Evolutionary conservation across 2,329 filamentous ascomycete genomes (phyloP), one percentile per base, ranked within the genome.

Genomic region (Xylaria sp.): DNA sequence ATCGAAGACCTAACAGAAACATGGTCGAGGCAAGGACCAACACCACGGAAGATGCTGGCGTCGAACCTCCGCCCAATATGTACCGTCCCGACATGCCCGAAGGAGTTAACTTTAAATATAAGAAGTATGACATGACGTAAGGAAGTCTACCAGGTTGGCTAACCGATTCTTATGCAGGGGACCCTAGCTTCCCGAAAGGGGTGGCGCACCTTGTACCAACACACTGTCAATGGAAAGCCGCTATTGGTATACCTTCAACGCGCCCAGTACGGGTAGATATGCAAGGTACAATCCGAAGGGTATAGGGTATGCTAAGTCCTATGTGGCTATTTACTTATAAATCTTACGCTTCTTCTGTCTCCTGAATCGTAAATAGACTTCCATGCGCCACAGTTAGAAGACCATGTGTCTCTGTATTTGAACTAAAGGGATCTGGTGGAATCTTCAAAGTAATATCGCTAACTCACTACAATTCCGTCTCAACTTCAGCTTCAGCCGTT

Each of bases 241-340:
- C n/a, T 20, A 25, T 50, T 50, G 46, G 20, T 25, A 50, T 50
- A 25, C 3, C 20, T 23, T 50, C 18, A 13, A 12, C 20, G 20
- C 18, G 18, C n/a, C 28, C n/a, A 32, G 52, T 6, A 20, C 20
- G 9, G 15, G 8, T 55, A 32, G 28, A 55, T 55, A 55, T 55
- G 52, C 52, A 55, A 55, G 52, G 52, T 55, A 55, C 52, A 37
- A n/a, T 12, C 3, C 46, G 10, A 10, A 50, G 46, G 46, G 46
- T 12, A 20, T 20, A 50, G 8, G 7, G 46, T 48, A 48, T 10
- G 8, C n/a, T 46, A 46, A 18, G 18, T 18, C 15, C 18, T 46
- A 46, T 15, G n/a, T 48, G 7, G 8, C n/a, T 10, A 10, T 10
- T 48, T 12, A 50, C 34, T 37, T 37, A 37, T 37, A 37, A 9